phyloP scores from a whole-genome alignment of 768 basidiomycete species.

The Phylloporus arenicola region DNA sequence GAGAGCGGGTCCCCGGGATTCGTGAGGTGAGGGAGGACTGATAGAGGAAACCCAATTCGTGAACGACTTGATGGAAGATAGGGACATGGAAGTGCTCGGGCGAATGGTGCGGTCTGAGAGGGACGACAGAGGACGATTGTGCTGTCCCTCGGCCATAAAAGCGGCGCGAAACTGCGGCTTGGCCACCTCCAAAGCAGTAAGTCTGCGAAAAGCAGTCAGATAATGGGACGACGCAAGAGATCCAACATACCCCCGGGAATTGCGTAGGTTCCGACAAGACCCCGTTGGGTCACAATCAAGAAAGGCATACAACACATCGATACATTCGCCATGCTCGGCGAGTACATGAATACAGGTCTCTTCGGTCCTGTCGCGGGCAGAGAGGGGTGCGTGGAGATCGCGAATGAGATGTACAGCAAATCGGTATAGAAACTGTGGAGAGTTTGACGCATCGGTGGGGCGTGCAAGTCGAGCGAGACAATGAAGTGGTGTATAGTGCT shows the following conservation, averaged over 20 bases:
- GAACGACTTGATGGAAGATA: slow-evolving; percentile 47
- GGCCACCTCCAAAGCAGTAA: slow-evolving; percentile 64
- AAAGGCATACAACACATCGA: slow-evolving; percentile 57
- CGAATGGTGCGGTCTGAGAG: slow-evolving; percentile 53
- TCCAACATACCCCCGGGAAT: slow-evolving; percentile 60
- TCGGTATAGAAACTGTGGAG: slow-evolving; percentile 41
- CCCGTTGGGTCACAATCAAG: slow-evolving; percentile 60
- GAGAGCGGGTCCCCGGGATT: slow-evolving; percentile 31
- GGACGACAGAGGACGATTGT: slow-evolving; percentile 46
- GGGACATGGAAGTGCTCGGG: slow-evolving; percentile 36
- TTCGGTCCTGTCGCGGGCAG: slow-evolving; percentile 57
- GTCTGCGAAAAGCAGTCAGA: slow-evolving; percentile 10
- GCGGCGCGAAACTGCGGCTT: slow-evolving; percentile 60
- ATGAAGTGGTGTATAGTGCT: slow-evolving; percentile 65
- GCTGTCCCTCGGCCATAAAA: slow-evolving; percentile 50
- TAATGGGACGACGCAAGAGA: neutral
- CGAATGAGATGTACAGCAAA: slow-evolving; percentile 64
- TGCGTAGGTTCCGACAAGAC: slow-evolving; percentile 53
- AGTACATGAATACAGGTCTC: slow-evolving; percentile 80
- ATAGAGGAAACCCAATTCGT: slow-evolving; percentile 28
- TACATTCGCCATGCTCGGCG: slow-evolving; percentile 65
- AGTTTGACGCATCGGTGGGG: slow-evolving; percentile 31
- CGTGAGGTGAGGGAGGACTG: slow-evolving; percentile 10
- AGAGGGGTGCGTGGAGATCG: slow-evolving; percentile 64
- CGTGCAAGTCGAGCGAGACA: slow-evolving; percentile 47